A percentile compares a stretch with the other conserved stretches of the same genome.
These are phyloP conservation scores for Lolium multiflorum DNA, from an alignment of 176 grass and related monocot genomes.

Conservation along the genomic window DNA sequence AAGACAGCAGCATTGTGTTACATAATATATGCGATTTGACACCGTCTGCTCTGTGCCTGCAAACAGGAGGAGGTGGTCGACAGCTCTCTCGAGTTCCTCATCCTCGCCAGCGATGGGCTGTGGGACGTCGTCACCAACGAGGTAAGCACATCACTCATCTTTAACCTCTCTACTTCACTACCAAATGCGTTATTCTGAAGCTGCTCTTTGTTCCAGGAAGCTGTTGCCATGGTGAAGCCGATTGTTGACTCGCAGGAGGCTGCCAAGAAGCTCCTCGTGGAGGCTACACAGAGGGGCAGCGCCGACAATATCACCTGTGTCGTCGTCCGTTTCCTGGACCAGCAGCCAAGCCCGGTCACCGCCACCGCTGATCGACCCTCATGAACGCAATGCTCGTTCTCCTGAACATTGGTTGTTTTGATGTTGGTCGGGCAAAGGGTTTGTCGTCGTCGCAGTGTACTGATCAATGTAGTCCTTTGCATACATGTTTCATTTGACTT, in stretches of 20 bases:
- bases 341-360: background rate
- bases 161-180: background rate
- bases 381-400: background rate
- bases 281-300: slow-evolving; percentile 71
- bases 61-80: slow-evolving; percentile 80
- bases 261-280: slow-evolving; percentile 71
- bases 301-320: slow-evolving; percentile 84
- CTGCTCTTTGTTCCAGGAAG: slow-evolving; percentile 46
- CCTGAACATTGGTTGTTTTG: background rate
- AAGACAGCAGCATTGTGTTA: no score
- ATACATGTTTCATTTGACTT: background rate
- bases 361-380: background rate
- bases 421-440: background rate
- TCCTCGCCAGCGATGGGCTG: slow-evolving; percentile 87
- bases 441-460: background rate
- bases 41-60: no score
- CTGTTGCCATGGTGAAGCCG: slow-evolving; percentile 78
- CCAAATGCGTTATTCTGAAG: background rate
- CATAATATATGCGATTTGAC: no score
- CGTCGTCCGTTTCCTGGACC: slow-evolving; percentile 75
- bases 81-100: slow-evolving; percentile 85
- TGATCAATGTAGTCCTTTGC: background rate
- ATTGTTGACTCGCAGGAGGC: slow-evolving; percentile 74
- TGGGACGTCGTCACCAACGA: slow-evolving; percentile 93
- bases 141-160: slow-evolving; percentile 28